Base-by-base conservation (phyloP, 306 rosid genomes). In the Vigna hirtella region DNA sequence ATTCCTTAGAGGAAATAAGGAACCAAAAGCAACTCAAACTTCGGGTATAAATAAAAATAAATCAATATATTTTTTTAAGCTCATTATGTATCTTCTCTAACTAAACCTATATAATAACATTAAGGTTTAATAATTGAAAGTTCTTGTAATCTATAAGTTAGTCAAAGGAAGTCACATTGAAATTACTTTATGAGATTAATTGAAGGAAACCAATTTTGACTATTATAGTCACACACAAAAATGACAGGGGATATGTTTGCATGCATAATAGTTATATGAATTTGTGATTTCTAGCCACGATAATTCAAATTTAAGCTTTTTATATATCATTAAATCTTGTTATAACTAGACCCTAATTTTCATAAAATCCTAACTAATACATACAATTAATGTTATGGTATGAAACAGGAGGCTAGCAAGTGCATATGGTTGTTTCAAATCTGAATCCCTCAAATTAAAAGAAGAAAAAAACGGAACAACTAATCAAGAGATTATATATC, bases 401-500 rank as follows among this genome's bases (percentile, higher is more conserved):
- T 20, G 22, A 20, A 20, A 20, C 22, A 20, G 22, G 70, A 62
- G 67, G 30, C 28, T 51, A 24, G 30, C 40, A 61, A 49, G 62
- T 59, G 38, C 38, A 34, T 5, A 34, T 34, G 51, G 32, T 52
- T 3, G 78, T 36, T 58, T 32, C 70, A 62, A 72, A 82, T 65
- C 43, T 47, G 55, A 62, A 82, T 57, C 51, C 49, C 58, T 77
- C 74, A 74, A 82, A 77, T 53, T 14, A 15, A 43, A 45, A 45
- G 15, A 45, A 43, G 62, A 9, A 51, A 66, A 59, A 20, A 30
- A 78, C 4, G 55, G 55, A 10, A 12, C 50, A 45, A 42, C 14
- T 26, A 26, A 26, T 47, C 49, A 42, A 53, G 73, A 47, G 10
- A 53, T 1, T 20, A 36, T 6, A 36, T 6, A 55, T 55, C 1